Evolutionary conservation across 2,329 filamentous ascomycete genomes (phyloP).

Genomic region (Colletotrichum orchidophilum): DNA sequence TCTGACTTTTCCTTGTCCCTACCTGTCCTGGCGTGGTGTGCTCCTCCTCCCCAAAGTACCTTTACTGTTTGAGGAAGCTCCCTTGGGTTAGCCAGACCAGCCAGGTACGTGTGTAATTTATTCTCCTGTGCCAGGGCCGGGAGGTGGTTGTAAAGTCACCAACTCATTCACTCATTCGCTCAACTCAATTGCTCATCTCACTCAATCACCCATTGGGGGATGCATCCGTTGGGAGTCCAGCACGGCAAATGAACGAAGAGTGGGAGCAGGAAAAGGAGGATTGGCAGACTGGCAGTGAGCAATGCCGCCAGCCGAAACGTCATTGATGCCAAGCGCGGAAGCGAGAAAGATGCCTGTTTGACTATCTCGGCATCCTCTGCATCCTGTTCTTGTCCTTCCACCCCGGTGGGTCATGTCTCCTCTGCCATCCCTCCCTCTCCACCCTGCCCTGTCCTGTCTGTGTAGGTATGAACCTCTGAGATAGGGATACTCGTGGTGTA

Average conservation of each 20-base stretch:
- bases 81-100: background rate
- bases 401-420: background rate
- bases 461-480: no score
- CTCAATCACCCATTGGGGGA: background rate
- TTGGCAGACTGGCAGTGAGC: background rate
- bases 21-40: background rate
- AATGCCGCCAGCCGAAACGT: conserved; percentile 34
- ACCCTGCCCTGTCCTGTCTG: background rate
- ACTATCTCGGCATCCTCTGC: conserved; percentile 30
- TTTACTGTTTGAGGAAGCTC: background rate
- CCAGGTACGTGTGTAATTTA: background rate
- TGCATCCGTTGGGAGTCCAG: background rate
- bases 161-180: background rate
- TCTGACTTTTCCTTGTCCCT: background rate
- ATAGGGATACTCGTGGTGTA: no score
- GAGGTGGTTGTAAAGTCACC: background rate
- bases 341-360: conserved; percentile 33
- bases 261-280: background rate
- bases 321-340: conserved; percentile 33
- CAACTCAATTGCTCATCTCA: background rate
- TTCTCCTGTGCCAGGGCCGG: background rate
- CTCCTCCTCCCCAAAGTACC: background rate
- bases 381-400: conserved; percentile 23
- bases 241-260: background rate
- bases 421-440: conserved; percentile 2